Evolutionary conservation across 805 yeast species (phyloP).

Genomic region (Pichia cabralensis): DNA sequence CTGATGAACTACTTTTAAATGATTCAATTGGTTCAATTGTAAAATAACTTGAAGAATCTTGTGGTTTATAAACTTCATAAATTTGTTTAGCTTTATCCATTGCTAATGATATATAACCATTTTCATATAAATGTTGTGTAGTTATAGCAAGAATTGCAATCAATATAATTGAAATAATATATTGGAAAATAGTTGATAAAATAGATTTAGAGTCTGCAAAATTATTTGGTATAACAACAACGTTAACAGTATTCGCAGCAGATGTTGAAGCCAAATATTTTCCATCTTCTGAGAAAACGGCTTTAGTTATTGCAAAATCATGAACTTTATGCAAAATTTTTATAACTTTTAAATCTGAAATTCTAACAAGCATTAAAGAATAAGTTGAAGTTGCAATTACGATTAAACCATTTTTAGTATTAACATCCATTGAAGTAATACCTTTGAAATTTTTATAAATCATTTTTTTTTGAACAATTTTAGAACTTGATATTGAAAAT

Average conservation of each 20-base stretch:
- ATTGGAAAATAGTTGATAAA: slow-evolving; percentile 18
- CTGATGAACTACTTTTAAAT: too few relatives aligned
- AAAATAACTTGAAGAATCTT: slow-evolving; percentile 27
- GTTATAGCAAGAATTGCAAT: slow-evolving; percentile 18
- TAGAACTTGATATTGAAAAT: slow-evolving; percentile 33
- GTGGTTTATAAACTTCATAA: slow-evolving; percentile 18
- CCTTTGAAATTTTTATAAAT: slow-evolving; percentile 43
- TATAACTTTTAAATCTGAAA: slow-evolving; percentile 40
- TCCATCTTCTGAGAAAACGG: slow-evolving; percentile 62
- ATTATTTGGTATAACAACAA: slow-evolving; percentile 48
- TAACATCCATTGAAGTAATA: slow-evolving; percentile 43
- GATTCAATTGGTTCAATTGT: slow-evolving; percentile 22
- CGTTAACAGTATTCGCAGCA: slow-evolving; percentile 65
- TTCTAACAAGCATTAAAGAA: slow-evolving; percentile 48
- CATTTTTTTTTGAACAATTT: slow-evolving; percentile 31
- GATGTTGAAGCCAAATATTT: slow-evolving; percentile 59
- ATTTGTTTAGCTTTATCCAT: slow-evolving; percentile 14
- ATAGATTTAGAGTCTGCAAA: slow-evolving; percentile 32
- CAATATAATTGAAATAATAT: slow-evolving; percentile 17
- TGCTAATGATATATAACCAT: slow-evolving; percentile 20
- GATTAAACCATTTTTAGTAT: slow-evolving; percentile 29
- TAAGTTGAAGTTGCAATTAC: slow-evolving; percentile 59
- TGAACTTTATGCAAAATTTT: slow-evolving; percentile 55
- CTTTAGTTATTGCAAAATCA: slow-evolving; percentile 65
- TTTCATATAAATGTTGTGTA: slow-evolving; percentile 21